These are phyloP conservation scores for Hirsutella thompsonii DNA, from an alignment of 2,329 filamentous ascomycete species.

Conservation along the genomic window DNA sequence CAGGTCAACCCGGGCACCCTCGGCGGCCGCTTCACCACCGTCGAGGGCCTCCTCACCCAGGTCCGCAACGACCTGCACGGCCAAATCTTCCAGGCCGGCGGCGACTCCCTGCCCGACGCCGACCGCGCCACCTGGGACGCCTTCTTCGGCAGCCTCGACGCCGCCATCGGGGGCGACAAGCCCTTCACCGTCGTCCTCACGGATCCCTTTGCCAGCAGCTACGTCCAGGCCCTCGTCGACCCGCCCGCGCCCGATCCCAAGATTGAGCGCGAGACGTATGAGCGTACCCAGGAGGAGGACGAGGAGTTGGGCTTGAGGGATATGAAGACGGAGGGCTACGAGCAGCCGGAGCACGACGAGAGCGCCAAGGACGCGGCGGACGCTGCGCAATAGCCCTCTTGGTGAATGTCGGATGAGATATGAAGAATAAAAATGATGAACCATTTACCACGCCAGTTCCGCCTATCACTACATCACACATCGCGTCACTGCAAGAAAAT, in stretches of 20 bases:
- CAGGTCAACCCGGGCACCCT: slow-evolving; percentile 87
- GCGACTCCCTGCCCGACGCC: slow-evolving; percentile 59
- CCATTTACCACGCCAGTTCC: no score
- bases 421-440: no score
- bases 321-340: slow-evolving; percentile 85
- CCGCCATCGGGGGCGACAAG: slow-evolving; percentile 67
- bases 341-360: slow-evolving; percentile 27
- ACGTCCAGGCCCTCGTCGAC: slow-evolving; percentile 81
- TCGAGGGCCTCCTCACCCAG: slow-evolving; percentile 86
- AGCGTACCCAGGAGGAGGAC: slow-evolving; percentile 80
- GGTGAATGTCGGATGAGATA: no score
- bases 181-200: slow-evolving; percentile 74
- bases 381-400: slow-evolving; percentile 1
- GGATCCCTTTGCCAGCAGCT: slow-evolving; percentile 85
- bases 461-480: no score
- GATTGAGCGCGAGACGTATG: slow-evolving; percentile 71
- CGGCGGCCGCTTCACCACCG: slow-evolving; percentile 90
- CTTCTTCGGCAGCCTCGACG: slow-evolving; percentile 68
- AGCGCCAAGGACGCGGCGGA: slow-evolving; percentile 7
- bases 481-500: no score
- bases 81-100: slow-evolving; percentile 74
- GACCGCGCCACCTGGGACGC: slow-evolving; percentile 62
- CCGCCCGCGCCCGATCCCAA: slow-evolving; percentile 59
- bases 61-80: slow-evolving; percentile 79
- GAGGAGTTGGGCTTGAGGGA: slow-evolving; percentile 84